Percentiles rank a stretch among this genome's conserved stretches.
Evolutionary conservation across 208 protist species (phyloP).

Genomic region (Wallacemonas rigidus): DNA sequence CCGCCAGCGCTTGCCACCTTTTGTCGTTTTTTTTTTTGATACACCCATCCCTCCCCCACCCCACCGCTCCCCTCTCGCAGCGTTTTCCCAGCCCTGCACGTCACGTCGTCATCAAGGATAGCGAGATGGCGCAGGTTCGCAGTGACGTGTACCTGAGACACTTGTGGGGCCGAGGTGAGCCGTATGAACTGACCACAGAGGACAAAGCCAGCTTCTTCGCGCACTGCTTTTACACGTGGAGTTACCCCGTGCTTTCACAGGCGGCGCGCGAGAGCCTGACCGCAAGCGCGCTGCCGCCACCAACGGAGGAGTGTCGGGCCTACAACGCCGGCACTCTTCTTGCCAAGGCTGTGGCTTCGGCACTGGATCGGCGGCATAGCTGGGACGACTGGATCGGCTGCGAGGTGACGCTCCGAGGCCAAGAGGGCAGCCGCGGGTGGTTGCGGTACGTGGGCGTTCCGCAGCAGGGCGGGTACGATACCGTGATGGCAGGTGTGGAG

Average conservation of each 20-base stretch:
- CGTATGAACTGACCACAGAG: conserved; percentile 39
- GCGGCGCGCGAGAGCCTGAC: conserved; percentile 50
- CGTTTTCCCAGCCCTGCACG: no score
- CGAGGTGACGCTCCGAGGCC: conserved; percentile 32
- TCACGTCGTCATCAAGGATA: not conserved
- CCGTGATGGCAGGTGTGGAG: conserved; percentile 68
- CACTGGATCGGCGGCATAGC: conserved; percentile 36
- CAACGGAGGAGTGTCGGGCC: conserved; percentile 26
- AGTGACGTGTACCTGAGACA: conserved; percentile 20
- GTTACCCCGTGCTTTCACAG: conserved; percentile 34
- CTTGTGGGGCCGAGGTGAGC: conserved; percentile 52
- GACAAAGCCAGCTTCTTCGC: conserved; percentile 38
- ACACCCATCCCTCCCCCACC: no score
- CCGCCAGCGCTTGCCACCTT: no score
- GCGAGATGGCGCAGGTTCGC: not conserved
- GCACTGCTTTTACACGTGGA: conserved; percentile 51
- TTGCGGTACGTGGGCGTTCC: conserved; percentile 64
- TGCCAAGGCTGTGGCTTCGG: conserved; percentile 32
- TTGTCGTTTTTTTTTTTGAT: no score
- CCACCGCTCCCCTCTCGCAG: no score
- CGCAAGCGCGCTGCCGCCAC: conserved; percentile 35
- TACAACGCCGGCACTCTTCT: conserved; percentile 41
- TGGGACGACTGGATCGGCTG: conserved; percentile 51
- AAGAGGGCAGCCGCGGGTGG: conserved; percentile 45
- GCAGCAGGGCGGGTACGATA: conserved; percentile 58